Evolutionary conservation across 176 grass and related monocot genomes (phyloP).

Genomic region (Oryza coarctata): DNA sequence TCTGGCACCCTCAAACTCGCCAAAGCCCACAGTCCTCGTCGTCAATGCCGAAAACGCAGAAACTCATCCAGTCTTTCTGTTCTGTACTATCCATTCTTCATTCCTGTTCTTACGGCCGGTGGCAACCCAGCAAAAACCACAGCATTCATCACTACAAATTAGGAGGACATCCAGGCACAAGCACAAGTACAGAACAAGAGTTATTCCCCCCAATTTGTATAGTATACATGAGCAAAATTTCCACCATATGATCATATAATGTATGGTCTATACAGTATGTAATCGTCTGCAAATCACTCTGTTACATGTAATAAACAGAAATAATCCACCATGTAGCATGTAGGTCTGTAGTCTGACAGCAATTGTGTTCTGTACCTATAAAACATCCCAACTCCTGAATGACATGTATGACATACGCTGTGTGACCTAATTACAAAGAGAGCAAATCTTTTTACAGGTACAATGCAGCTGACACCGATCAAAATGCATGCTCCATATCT

Average conservation of each 20-base stretch:
- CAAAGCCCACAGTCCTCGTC: background rate
- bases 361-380: background rate
- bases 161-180: background rate
- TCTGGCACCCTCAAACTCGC: background rate
- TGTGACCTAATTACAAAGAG: background rate
- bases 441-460: background rate
- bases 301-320: constrained; percentile 35
- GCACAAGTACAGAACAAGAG: background rate
- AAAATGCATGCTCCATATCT: background rate
- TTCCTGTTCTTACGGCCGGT: too few species aligned
- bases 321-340: background rate
- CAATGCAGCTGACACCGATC: background rate
- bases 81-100: too few species aligned
- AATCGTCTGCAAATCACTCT: background rate
- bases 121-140: too few species aligned
- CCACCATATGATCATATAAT: background rate
- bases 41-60: too few species aligned
- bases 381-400: background rate
- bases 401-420: background rate
- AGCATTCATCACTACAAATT: background rate
- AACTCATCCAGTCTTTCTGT: too few species aligned
- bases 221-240: background rate
- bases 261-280: constrained; percentile 21
- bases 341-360: background rate
- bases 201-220: background rate